These are phyloP conservation scores for Globisporangium cylindrosporum DNA, from an alignment of 352 stramenopile genomes.

Conservation along the genomic window DNA sequence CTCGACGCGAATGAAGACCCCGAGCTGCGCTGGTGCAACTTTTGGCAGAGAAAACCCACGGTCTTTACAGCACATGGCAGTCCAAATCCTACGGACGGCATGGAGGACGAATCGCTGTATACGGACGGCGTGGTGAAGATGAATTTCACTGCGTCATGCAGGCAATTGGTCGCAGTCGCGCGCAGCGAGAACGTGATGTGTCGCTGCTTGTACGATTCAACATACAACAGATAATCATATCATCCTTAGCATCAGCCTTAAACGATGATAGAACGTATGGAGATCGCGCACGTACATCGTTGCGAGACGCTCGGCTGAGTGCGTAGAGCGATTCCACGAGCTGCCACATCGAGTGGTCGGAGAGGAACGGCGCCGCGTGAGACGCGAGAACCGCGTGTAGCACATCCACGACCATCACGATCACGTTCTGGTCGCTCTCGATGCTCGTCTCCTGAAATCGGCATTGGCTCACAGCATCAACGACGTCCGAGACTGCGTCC, in stretches of 20 bases:
- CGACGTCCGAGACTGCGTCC: slow-evolving; percentile 79
- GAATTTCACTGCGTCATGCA: slow-evolving; percentile 62
- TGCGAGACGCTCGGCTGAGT: slow-evolving; percentile 76
- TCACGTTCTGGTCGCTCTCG: slow-evolving; percentile 89
- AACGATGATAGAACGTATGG: neutral
- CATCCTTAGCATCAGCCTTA: neutral
- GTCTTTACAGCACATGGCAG: slow-evolving; percentile 78
- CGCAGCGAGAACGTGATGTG: slow-evolving; percentile 64
- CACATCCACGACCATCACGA: slow-evolving; percentile 93
- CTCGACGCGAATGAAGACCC: slow-evolving; percentile 21
- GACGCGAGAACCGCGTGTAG: slow-evolving; percentile 92
- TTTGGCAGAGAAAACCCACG: slow-evolving; percentile 78
- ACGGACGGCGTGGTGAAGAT: slow-evolving; percentile 59
- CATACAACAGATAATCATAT: neutral
- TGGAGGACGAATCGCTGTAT: slow-evolving; percentile 31
- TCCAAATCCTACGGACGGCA: slow-evolving; percentile 38
- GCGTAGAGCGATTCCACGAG: slow-evolving; percentile 95
- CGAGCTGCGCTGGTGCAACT: slow-evolving; percentile 50
- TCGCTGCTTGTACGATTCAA: slow-evolving; percentile 24
- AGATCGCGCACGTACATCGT: slow-evolving; percentile 43
- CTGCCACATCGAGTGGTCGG: slow-evolving; percentile 92
- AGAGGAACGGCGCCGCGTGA: slow-evolving; percentile 72
- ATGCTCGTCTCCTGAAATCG: slow-evolving; percentile 93
- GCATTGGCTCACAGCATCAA: slow-evolving; percentile 91
- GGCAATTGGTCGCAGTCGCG: slow-evolving; percentile 54